Evolutionary conservation across 2,329 filamentous ascomycete species (phyloP).

Genomic region (Penicillium sp.): DNA sequence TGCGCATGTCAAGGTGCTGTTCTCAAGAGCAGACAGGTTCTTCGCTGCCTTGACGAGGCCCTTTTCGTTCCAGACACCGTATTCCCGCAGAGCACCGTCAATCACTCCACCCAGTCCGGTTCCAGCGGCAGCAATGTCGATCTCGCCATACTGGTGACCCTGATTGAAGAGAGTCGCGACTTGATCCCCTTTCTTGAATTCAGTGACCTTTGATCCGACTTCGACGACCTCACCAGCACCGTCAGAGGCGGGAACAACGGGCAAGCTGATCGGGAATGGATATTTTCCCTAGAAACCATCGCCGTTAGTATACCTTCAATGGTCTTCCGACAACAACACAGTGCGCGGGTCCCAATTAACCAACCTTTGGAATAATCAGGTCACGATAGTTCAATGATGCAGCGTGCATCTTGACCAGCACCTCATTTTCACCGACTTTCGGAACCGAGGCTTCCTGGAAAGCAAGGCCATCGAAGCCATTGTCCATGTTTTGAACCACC

Average conservation of each 20-base stretch:
- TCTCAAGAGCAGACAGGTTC: conserved; percentile 50
- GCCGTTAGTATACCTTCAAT: conserved; percentile 37
- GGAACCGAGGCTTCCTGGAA: conserved; percentile 52
- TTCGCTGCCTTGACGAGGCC: conserved; percentile 60
- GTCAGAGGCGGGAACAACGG: conserved; percentile 33
- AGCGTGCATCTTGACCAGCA: conserved; percentile 60
- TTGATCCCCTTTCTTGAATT: conserved; percentile 54
- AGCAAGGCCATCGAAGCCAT: conserved; percentile 56
- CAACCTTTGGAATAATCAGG: conserved; percentile 43
- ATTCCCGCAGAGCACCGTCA: conserved; percentile 63
- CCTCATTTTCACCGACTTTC: conserved; percentile 61
- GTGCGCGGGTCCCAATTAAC: no score
- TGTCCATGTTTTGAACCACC: conserved; percentile 46
- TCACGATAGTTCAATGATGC: conserved; percentile 49
- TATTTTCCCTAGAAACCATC: conserved; percentile 26
- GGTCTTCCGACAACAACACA: conserved; percentile 27
- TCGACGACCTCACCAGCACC: conserved; percentile 45
- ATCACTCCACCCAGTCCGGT: conserved; percentile 63
- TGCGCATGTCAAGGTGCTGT: conserved; percentile 55
- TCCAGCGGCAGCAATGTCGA: conserved; percentile 34
- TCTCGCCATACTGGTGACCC: conserved; percentile 48
- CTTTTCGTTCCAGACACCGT: conserved; percentile 61
- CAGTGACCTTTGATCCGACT: conserved; percentile 51
- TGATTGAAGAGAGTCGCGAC: conserved; percentile 56
- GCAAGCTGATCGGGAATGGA: conserved; percentile 29